These are phyloP conservation scores for Ogataea neopini DNA, from an alignment of 805 yeast species.

Conservation along the genomic window DNA sequence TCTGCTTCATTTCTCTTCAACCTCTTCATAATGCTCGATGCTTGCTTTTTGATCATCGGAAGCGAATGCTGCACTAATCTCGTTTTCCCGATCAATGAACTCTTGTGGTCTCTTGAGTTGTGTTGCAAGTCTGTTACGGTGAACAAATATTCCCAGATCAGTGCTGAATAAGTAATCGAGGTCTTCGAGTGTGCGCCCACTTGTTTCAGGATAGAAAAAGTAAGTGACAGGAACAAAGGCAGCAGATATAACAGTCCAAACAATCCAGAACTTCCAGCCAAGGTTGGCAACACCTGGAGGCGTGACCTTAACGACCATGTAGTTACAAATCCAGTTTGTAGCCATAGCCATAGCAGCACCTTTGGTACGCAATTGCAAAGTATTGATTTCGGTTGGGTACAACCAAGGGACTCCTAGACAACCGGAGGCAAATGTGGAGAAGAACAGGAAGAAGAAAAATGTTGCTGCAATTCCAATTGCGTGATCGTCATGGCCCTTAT, in stretches of 20 bases:
- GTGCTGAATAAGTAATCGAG: slow-evolving; percentile 22
- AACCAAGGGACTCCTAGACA: slow-evolving; percentile 29
- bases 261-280: slow-evolving; percentile 19
- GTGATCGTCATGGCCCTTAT: slow-evolving; percentile 25
- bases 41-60: slow-evolving; percentile 6
- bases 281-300: slow-evolving; percentile 17
- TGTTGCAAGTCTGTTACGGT: slow-evolving; percentile 11
- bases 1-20: not conserved
- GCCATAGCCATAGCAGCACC: slow-evolving; percentile 27
- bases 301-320: slow-evolving; percentile 17
- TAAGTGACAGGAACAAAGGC: slow-evolving; percentile 19
- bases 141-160: slow-evolving; percentile 10
- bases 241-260: slow-evolving; percentile 19
- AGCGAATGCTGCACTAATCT: slow-evolving; percentile 7
- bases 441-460: slow-evolving; percentile 39
- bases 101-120: slow-evolving; percentile 16
- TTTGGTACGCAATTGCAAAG: slow-evolving; percentile 29
- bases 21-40: slow-evolving; percentile 5
- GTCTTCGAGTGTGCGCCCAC: slow-evolving; percentile 47
- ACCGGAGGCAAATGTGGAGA: slow-evolving; percentile 36
- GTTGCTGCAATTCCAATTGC: slow-evolving; percentile 36
- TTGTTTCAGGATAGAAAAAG: slow-evolving; percentile 47
- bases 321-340: slow-evolving; percentile 33
- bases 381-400: slow-evolving; percentile 28
- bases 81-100: slow-evolving; percentile 15